Evolutionary conservation across 73 alveolate species (phyloP).

Genomic region (Tetrahymena malaccensis): DNA sequence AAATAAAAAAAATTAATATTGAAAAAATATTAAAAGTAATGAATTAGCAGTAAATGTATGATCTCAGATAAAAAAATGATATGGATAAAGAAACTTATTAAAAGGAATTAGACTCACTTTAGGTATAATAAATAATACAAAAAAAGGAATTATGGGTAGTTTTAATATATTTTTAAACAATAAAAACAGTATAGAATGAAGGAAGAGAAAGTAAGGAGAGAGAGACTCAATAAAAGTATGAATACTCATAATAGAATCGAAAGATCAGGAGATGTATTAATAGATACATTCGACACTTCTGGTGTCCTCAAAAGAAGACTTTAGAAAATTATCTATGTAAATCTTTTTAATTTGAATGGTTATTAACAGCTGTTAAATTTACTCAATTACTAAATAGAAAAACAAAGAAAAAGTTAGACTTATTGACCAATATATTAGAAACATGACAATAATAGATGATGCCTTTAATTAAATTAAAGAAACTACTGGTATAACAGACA

Average conservation of each 20-base stretch:
- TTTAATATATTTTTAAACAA: background rate
- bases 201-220: background rate
- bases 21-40: background rate
- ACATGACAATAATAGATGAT: conserved; percentile 38
- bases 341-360: background rate
- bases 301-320: conserved; percentile 30
- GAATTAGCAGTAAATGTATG: background rate
- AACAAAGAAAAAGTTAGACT: conserved; percentile 38
- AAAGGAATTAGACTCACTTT: background rate
- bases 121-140: background rate
- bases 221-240: background rate
- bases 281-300: conserved; percentile 22
- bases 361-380: background rate
- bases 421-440: conserved; percentile 28
- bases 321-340: conserved; percentile 15
- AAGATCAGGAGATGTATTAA: background rate
- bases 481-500: conserved; percentile 42
- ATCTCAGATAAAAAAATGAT: background rate
- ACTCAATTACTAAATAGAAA: background rate
- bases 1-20: background rate
- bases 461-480: conserved; percentile 41
- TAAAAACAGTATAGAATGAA: background rate
- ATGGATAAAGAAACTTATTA: background rate
- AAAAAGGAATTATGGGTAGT: background rate
- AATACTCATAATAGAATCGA: background rate